These are phyloP conservation scores for Boletus bicolor DNA, from an alignment of 768 basidiomycete genomes.

Conservation along the genomic window DNA sequence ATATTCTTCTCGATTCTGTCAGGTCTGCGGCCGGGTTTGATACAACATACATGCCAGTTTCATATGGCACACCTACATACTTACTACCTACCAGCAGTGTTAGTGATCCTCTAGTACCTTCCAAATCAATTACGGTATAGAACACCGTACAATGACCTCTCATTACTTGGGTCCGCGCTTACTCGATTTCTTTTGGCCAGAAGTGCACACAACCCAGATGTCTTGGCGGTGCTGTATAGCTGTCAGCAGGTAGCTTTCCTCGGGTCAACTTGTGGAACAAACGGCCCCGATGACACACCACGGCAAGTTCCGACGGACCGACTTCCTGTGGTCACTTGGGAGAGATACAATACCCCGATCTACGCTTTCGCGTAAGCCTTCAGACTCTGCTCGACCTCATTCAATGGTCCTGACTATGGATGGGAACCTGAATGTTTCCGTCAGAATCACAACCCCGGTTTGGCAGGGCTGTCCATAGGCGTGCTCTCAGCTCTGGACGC, in stretches of 20 bases:
- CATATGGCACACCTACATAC: too few species aligned
- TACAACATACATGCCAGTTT: too few species aligned
- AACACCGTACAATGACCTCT: too few species aligned
- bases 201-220: too few species aligned
- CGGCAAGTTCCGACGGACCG: constrained; percentile 5
- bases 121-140: too few species aligned
- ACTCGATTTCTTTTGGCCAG: neutral
- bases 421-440: neutral
- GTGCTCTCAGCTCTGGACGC: constrained; percentile 19
- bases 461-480: constrained; percentile 13
- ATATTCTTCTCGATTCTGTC: constrained; percentile 59
- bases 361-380: too few species aligned
- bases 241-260: neutral
- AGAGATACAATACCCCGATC: too few species aligned
- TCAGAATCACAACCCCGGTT: constrained; percentile 11
- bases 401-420: neutral
- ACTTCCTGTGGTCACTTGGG: too few species aligned
- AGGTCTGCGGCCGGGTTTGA: neutral
- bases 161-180: too few species aligned
- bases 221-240: neutral
- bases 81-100: too few species aligned
- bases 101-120: too few species aligned
- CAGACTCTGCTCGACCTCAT: too few species aligned
- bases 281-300: constrained; percentile 36
- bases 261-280: constrained; percentile 30